phyloP scores from a whole-genome alignment of 2,329 filamentous ascomycete genomes.

The Orbilia blumenaviensis region DNA sequence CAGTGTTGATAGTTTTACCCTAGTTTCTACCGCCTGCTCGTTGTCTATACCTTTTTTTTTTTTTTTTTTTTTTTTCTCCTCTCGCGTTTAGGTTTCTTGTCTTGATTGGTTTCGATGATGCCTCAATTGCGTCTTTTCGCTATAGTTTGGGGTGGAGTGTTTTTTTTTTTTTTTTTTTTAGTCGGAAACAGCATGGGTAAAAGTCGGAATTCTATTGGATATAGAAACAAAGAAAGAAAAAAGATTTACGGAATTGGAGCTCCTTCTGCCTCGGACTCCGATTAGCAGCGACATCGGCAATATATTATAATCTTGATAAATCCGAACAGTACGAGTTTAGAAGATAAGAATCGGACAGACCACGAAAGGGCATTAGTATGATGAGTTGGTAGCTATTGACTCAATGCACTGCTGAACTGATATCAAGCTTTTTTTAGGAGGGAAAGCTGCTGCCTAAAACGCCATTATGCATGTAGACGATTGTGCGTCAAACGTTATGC shows the following conservation, averaged over 20 bases:
- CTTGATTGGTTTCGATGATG: no score
- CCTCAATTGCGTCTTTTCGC: background rate
- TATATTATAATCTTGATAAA: background rate
- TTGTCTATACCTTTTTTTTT: background rate
- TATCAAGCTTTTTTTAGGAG: background rate
- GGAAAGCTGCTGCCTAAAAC: constrained; percentile 20
- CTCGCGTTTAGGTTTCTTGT: background rate
- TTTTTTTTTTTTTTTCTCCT: background rate
- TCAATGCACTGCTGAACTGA: background rate
- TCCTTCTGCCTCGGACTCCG: background rate
- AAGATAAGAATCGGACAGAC: constrained; percentile 6
- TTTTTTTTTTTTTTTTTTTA: background rate
- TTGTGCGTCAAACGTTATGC: background rate
- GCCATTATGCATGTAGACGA: constrained; percentile 10
- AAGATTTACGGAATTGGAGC: background rate
- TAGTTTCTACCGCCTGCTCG: background rate
- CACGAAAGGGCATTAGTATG: background rate
- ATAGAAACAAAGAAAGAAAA: constrained; percentile 1
- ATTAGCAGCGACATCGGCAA: constrained; percentile 17
- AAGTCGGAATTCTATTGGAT: constrained; percentile 5
- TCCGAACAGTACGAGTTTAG: background rate
- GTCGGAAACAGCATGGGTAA: constrained; percentile 4
- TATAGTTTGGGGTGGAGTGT: background rate
- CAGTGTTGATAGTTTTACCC: background rate
- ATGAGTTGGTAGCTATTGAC: background rate